These are phyloP conservation scores for Mucor sp. DNA, from an alignment of 371 early-diverging fungal genomes.

Conservation along the genomic window DNA sequence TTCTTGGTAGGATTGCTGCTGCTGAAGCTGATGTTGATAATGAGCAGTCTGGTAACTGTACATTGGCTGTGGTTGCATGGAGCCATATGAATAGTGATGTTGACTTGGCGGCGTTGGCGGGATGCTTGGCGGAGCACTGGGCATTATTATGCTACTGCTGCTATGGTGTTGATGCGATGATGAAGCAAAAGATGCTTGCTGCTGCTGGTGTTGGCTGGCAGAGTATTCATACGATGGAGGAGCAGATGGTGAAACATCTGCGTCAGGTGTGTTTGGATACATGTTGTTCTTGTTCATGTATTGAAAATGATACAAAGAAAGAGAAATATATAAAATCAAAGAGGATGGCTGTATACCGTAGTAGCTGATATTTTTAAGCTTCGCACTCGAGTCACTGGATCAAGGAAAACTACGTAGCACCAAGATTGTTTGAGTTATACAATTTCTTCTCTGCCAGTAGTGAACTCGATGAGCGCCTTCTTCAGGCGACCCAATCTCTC, in stretches of 20 bases:
- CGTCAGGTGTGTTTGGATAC: not conserved
- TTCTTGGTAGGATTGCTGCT: not conserved
- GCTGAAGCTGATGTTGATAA: not conserved
- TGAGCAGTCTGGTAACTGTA: not conserved
- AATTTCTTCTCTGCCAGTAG: too few species aligned
- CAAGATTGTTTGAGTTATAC: too few species aligned
- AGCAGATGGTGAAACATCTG: not conserved
- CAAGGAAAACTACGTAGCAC: not conserved
- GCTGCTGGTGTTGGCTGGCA: not conserved
- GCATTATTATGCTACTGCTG: not conserved
- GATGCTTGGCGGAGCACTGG: not conserved
- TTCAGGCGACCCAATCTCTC: too few species aligned
- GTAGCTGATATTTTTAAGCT: not conserved
- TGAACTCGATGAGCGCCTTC: too few species aligned
- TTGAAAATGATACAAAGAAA: not conserved
- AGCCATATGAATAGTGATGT: not conserved
- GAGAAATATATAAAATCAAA: not conserved
- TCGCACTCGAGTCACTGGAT: not conserved
- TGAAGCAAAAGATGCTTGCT: not conserved
- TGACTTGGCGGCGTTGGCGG: not conserved
- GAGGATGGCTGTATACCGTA: too few species aligned
- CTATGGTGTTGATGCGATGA: too few species aligned
- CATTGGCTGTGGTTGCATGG: not conserved
- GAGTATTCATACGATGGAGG: not conserved
- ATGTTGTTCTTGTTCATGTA: not conserved